Percentiles rank a stretch among this genome's conserved stretches.
These are phyloP conservation scores for Globisporangium cystogenes DNA, from an alignment of 352 stramenopile genomes.

Conservation along the genomic window DNA sequence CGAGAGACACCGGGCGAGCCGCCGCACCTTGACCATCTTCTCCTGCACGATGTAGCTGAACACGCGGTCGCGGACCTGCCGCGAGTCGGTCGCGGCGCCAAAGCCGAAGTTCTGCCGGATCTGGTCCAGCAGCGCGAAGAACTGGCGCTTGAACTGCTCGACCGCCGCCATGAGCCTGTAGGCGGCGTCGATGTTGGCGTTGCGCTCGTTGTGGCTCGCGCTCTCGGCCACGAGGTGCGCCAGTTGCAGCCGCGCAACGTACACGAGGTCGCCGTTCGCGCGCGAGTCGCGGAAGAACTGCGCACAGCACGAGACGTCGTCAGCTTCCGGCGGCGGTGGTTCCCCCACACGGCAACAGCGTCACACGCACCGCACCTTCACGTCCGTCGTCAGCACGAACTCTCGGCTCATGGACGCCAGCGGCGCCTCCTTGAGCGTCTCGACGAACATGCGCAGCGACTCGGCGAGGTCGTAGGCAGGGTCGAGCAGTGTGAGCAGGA, in stretches of 20 bases:
- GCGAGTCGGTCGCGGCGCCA: slow-evolving; percentile 24
- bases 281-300: slow-evolving; percentile 47
- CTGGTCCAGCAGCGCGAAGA: slow-evolving; percentile 34
- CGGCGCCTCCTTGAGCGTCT: slow-evolving; percentile 25
- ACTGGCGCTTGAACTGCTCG: slow-evolving; percentile 32
- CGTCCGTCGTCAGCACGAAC: slow-evolving; percentile 38
- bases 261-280: slow-evolving; percentile 12
- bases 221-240: slow-evolving; percentile 37
- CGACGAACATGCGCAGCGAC: slow-evolving; percentile 37
- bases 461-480: slow-evolving; percentile 53
- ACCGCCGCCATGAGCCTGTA: slow-evolving; percentile 30
- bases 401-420: slow-evolving; percentile 56
- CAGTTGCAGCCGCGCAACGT: slow-evolving; percentile 25
- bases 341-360: too few relatives aligned
- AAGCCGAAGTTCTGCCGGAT: slow-evolving; percentile 42
- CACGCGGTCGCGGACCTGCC: slow-evolving; percentile 35
- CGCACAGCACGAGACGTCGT: slow-evolving; percentile 2
- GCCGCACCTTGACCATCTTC: slow-evolving; percentile 34
- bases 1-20: neutral
- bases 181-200: slow-evolving; percentile 46
- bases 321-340: too few relatives aligned
- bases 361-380: slow-evolving; percentile 30
- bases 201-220: slow-evolving; percentile 22
- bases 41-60: slow-evolving; percentile 42
- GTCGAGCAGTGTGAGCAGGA: slow-evolving; percentile 49